phyloP scores from a whole-genome alignment of 208 protist genomes.

The Sergeia podlipaevii region DNA sequence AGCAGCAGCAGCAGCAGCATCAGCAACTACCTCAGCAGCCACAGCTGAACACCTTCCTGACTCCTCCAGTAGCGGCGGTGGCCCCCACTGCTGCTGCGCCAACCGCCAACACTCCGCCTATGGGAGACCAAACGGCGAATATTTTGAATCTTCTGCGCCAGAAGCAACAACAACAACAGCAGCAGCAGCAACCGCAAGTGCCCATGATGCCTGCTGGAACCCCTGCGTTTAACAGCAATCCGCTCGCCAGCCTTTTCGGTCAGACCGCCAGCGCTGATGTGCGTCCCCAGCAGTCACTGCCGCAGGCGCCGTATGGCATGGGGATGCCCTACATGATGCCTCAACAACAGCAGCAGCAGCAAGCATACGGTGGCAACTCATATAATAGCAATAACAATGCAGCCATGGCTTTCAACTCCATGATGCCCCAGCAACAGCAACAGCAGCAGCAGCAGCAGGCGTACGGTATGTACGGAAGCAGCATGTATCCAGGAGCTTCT shows the following conservation, averaged over 20 bases:
- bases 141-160: slow-evolving; percentile 1
- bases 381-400: slow-evolving; percentile 15
- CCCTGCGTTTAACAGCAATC: too few species aligned
- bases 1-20: slow-evolving; percentile 9
- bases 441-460: slow-evolving; percentile 2
- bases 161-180: not conserved
- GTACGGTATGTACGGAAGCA: not conserved
- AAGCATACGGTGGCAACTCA: slow-evolving; percentile 10
- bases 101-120: not conserved
- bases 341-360: slow-evolving; percentile 6
- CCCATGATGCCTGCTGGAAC: too few species aligned
- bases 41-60: slow-evolving; percentile 2
- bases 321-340: not conserved
- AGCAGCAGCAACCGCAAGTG: too few species aligned
- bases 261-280: too few species aligned
- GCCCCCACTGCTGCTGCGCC: not conserved
- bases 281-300: too few species aligned
- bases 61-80: not conserved
- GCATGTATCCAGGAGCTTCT: not conserved
- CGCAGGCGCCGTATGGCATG: too few species aligned
- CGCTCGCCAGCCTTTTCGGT: too few species aligned
- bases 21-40: not conserved
- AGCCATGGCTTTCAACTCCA: not conserved
- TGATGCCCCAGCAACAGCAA: not conserved
- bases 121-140: not conserved